phyloP scores from a whole-genome alignment of 2,329 filamentous ascomycete species.

The Verruconis gallopava region DNA sequence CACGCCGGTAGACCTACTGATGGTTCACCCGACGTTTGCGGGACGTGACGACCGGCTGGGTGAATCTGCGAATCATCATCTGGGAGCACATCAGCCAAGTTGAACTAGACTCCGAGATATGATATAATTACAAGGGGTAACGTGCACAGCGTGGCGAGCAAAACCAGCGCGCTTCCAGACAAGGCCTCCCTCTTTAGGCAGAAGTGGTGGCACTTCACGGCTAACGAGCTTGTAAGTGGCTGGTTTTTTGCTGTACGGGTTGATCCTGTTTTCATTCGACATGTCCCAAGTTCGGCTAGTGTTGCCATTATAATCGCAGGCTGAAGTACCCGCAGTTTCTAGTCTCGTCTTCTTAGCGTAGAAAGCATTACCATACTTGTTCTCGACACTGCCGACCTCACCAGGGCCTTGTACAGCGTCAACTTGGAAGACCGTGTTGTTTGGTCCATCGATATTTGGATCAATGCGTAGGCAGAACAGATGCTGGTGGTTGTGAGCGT shows the following conservation, averaged over 20 bases:
- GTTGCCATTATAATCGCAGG: conserved; percentile 67
- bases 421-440: conserved; percentile 75
- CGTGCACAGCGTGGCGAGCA: conserved; percentile 73
- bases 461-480: conserved; percentile 85
- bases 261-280: conserved; percentile 68
- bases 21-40: conserved; percentile 72
- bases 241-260: conserved; percentile 75
- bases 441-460: conserved; percentile 71
- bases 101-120: conserved; percentile 7
- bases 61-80: conserved; percentile 72
- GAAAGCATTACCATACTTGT: conserved; percentile 84
- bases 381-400: conserved; percentile 67
- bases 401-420: conserved; percentile 61
- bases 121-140: conserved; percentile 63
- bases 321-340: conserved; percentile 52
- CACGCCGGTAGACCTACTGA: conserved; percentile 61
- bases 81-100: too few relatives aligned
- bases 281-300: conserved; percentile 86
- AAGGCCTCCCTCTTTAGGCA: conserved; percentile 68
- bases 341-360: conserved; percentile 74
- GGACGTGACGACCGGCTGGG: conserved; percentile 76
- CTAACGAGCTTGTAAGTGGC: conserved; percentile 82
- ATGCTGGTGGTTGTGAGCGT: conserved; percentile 93
- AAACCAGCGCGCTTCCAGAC: conserved; percentile 88
- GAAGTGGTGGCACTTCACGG: conserved; percentile 62